Base-by-base conservation (phyloP, 768 basidiomycete species). In the Rossbeevera mucosa region DNA sequence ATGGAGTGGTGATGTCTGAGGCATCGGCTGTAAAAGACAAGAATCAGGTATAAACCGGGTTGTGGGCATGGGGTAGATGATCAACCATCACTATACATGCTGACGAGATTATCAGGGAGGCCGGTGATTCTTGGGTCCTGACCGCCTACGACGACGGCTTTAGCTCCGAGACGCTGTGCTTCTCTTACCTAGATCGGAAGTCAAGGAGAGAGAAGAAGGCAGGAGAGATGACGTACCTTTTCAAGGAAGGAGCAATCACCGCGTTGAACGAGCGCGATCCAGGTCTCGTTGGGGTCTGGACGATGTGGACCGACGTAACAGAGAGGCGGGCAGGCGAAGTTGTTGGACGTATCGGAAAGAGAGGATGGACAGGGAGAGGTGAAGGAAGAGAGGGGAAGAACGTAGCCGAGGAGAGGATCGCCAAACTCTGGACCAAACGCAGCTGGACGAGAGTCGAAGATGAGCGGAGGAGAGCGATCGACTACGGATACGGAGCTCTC, bases 61-160 rank as follows among this genome's bases (percentile, higher is more conserved):
- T n/a, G 53, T 44, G 47, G 47, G 47, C 20, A 45, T 45, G 53
- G 64, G 78, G 50, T 68, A 38, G 75, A 48, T 45, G 89, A 36
- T 28, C 45, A 57, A 94, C 94, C 88, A 70, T 88, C 89, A 67
- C 87, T 90, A 71, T 89, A 96, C 91, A 96, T 94, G 61, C 88
- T 92, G 48, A 94, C 79, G 55, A 96, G 75, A 24, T 81, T 77
- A 63, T 93, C 86, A 30, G 92, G 81, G 56, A 79, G 78, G 7
- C 83, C 89, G 30, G 76, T 79, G 52, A 77, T 63, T 18, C 77
- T 80, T 18, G 85, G 84, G 60, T 85, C 75, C 58, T 85, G 78
- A 30, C 94, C 94, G 31, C 94, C 95, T 7, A 98, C 91, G n/a
- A 98, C 84, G 43, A 96, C 85, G 4, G 86, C 95, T 60, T 75